Evolutionary conservation across 148 eudicot species (phyloP).

Genomic region (Heliamphora exappendiculata): DNA sequence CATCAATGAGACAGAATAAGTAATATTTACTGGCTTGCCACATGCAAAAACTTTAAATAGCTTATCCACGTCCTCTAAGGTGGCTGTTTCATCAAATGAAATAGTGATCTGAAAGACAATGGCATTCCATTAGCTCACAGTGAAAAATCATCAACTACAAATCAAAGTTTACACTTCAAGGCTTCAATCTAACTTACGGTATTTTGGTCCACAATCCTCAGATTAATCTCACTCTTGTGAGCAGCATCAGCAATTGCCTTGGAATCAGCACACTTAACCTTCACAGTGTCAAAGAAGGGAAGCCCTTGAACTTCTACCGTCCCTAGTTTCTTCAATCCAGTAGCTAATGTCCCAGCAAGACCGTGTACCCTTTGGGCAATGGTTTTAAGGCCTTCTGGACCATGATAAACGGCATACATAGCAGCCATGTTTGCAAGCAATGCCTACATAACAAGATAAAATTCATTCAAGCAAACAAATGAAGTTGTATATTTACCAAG

Average conservation of each 20-base stretch:
- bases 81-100: conserved; percentile 86
- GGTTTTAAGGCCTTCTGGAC: conserved; percentile 94
- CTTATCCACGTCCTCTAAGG: conserved; percentile 81
- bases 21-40: conserved; percentile 67
- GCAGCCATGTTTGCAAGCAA: conserved; percentile 99
- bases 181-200: conserved; percentile 61
- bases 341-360: conserved; percentile 81
- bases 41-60: conserved; percentile 75
- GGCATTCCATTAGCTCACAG: neutral
- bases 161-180: neutral
- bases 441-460: conserved; percentile 43
- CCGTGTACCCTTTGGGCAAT: conserved; percentile 92
- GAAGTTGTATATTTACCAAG: neutral
- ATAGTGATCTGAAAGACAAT: conserved; percentile 59
- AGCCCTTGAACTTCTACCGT: conserved; percentile 69
- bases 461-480: neutral
- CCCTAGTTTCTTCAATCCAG: conserved; percentile 85
- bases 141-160: neutral
- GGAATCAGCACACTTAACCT: conserved; percentile 68
- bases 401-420: conserved; percentile 96
- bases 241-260: conserved; percentile 78
- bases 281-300: conserved; percentile 95
- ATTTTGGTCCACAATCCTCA: conserved; percentile 69
- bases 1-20: neutral
- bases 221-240: conserved; percentile 67